Percentiles rank a stretch among this genome's conserved stretches.
Evolutionary conservation across 805 yeast genomes (phyloP).

Genomic region (Ogataea sp.): DNA sequence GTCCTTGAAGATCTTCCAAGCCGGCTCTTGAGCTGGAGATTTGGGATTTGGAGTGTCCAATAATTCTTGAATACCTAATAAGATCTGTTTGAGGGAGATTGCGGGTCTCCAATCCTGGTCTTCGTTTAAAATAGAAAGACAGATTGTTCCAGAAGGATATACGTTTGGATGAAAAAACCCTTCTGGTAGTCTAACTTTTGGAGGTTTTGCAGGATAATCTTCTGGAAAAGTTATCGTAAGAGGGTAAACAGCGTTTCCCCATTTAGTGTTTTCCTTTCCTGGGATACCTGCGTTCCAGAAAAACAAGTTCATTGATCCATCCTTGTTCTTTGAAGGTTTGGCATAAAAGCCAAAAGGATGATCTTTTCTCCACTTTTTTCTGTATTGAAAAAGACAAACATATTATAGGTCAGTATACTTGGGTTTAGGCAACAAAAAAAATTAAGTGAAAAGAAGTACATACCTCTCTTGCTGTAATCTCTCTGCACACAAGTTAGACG

Average conservation of each 20-base stretch:
- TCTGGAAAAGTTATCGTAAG: constrained; percentile 75
- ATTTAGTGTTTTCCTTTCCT: constrained; percentile 76
- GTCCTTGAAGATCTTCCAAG: constrained; percentile 78
- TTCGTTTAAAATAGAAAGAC: constrained; percentile 88
- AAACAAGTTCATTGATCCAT: constrained; percentile 79
- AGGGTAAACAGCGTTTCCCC: constrained; percentile 91
- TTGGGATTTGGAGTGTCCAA: constrained; percentile 86
- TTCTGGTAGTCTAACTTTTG: constrained; percentile 82
- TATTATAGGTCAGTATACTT: not conserved
- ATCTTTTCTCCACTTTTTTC: constrained; percentile 97
- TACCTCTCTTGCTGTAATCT: constrained; percentile 85
- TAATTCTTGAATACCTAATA: constrained; percentile 87
- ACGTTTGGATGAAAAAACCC: constrained; percentile 96
- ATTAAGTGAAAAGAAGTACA: constrained; percentile 11
- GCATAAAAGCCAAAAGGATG: constrained; percentile 98
- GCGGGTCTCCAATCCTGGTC: constrained; percentile 99
- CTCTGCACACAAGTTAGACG: constrained; percentile 48
- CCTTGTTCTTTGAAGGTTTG: constrained; percentile 70
- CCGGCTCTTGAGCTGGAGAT: constrained; percentile 97
- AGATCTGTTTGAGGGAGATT: constrained; percentile 80
- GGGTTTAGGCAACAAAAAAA: not conserved
- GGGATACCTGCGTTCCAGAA: constrained; percentile 95
- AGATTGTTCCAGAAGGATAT: constrained; percentile 95
- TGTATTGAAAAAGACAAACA: constrained; percentile 11
- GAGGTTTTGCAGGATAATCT: constrained; percentile 96